A percentile compares a stretch with the other conserved stretches of the same genome.
These are phyloP conservation scores for Hymenoscyphus fraxineus DNA, from an alignment of 2,329 filamentous ascomycete species.

Conservation along the genomic window DNA sequence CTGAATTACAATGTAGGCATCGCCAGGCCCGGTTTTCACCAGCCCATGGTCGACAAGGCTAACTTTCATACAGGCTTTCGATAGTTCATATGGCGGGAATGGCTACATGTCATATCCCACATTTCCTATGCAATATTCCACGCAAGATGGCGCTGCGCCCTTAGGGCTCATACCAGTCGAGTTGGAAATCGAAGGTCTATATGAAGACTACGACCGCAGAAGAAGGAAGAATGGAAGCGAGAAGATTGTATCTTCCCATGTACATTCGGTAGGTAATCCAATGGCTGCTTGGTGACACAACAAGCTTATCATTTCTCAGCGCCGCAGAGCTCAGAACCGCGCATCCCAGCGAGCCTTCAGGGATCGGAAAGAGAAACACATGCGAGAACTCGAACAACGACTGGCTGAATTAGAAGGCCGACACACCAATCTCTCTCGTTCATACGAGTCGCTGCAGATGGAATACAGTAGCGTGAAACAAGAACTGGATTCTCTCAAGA, in stretches of 20 bases:
- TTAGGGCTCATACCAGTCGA: slow-evolving; percentile 34
- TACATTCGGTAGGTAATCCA: slow-evolving; percentile 32
- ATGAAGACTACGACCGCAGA: slow-evolving; percentile 35
- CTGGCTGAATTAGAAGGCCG: slow-evolving; percentile 51
- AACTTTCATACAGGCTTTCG: slow-evolving; percentile 23
- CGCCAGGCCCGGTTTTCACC: background rate
- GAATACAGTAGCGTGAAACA: slow-evolving; percentile 34
- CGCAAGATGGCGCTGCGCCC: slow-evolving; percentile 25
- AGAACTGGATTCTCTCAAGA: slow-evolving; percentile 31
- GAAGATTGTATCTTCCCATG: slow-evolving; percentile 33
- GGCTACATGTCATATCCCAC: slow-evolving; percentile 29
- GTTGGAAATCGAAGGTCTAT: slow-evolving; percentile 34
- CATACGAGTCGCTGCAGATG: slow-evolving; percentile 48
- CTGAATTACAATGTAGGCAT: slow-evolving; percentile 30
- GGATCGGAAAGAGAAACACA: slow-evolving; percentile 62
- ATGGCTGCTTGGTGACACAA: background rate
- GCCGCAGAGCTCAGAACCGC: slow-evolving; percentile 17
- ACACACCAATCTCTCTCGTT: slow-evolving; percentile 52
- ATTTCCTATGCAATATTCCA: slow-evolving; percentile 32
- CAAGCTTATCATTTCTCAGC: slow-evolving; percentile 8
- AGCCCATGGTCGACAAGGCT: slow-evolving; percentile 8
- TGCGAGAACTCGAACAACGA: slow-evolving; percentile 58
- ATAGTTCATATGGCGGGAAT: slow-evolving; percentile 28
- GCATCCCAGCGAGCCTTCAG: slow-evolving; percentile 59
- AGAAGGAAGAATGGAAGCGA: slow-evolving; percentile 31